Base-by-base conservation (phyloP, 352 stramenopile species). In the Thalassiosira livingstoniorum region DNA sequence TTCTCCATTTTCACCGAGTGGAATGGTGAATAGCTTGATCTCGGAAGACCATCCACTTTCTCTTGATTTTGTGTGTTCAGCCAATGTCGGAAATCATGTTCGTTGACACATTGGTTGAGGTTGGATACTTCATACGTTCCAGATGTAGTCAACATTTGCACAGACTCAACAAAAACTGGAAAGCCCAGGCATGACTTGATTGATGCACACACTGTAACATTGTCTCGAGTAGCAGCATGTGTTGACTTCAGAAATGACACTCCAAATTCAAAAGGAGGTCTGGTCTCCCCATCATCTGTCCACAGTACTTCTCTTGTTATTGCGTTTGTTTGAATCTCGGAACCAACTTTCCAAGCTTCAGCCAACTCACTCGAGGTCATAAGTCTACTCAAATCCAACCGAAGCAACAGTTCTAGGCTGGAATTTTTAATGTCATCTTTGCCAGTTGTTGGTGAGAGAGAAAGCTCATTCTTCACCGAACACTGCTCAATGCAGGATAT, bases 141-240 rank as follows among this genome's bases (percentile, higher is more conserved):
- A 2, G 67, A 71, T 35, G 81, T 77, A 21, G 81, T 87, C 1
- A 82, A 31, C 4, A 87, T 53, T 29, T 76, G 42, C 1, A 91
- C 66, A 0, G 80, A 84, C 35, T 89, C 75, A 11, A 93, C 57
- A 42, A 77, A 37, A 4, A 93, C 78, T n/a, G 68, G 66, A 86
- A 90, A 88, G 58, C 82, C 47, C 2, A 94, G 72, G 55, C 87
- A 85, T 31, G 90, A 93, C 68, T 88, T 89, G 58, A 94, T 78
- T 13, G 71, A 80, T 1, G 93, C 42, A 37, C 51, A 87, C 3
- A 80, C 87, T 32, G 73, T 64, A 1, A 92, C 85, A 2, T 39
- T 76, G 51, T 93, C 87, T 18, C 88, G 81, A 47, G 73, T 75
- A 21, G 71, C 87, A 57, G 87, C 90, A 60, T 91, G 83, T 25